Evolutionary conservation across 2,329 filamentous ascomycete genomes (phyloP).

Genomic region (Aspergillus awamori): DNA sequence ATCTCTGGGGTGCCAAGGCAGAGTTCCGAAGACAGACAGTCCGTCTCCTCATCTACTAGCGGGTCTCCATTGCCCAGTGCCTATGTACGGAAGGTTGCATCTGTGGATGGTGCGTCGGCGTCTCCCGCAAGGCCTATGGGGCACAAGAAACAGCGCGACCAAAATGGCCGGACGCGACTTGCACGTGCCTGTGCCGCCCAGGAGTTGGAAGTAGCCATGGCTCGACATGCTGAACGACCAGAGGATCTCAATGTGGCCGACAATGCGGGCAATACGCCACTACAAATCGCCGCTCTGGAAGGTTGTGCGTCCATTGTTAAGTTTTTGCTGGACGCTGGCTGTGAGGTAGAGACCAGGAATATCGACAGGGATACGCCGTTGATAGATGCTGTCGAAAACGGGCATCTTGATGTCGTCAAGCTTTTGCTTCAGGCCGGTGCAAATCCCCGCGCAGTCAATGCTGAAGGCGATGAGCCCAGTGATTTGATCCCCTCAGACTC

Average conservation of each 20-base stretch:
- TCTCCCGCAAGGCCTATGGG: conserved; percentile 66
- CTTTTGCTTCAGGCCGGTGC: conserved; percentile 83
- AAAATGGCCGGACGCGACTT: conserved; percentile 86
- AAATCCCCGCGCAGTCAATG: conserved; percentile 87
- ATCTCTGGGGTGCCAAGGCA: conserved; percentile 47
- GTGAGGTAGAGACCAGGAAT: conserved; percentile 77
- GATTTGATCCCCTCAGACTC: conserved; percentile 76
- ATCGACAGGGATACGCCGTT: conserved; percentile 88
- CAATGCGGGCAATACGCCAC: conserved; percentile 92
- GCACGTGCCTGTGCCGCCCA: conserved; percentile 88
- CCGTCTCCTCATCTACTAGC: conserved; percentile 48
- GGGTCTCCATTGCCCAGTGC: conserved; percentile 48
- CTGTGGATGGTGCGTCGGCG: conserved; percentile 51
- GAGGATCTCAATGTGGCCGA: conserved; percentile 88
- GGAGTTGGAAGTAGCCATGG: conserved; percentile 76
- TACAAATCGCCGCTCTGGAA: conserved; percentile 89
- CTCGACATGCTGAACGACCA: conserved; percentile 73
- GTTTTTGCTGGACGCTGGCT: conserved; percentile 81
- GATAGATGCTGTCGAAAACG: conserved; percentile 95
- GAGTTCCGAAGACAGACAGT: conserved; percentile 50
- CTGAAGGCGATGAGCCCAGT: conserved; percentile 88
- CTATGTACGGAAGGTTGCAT: conserved; percentile 45
- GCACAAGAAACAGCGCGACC: conserved; percentile 86
- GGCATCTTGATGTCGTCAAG: conserved; percentile 84
- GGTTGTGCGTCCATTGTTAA: conserved; percentile 85